Conservation (phyloP, 2,329 filamentous ascomycete species). For the Talaromyces albobiverticillius region DNA sequence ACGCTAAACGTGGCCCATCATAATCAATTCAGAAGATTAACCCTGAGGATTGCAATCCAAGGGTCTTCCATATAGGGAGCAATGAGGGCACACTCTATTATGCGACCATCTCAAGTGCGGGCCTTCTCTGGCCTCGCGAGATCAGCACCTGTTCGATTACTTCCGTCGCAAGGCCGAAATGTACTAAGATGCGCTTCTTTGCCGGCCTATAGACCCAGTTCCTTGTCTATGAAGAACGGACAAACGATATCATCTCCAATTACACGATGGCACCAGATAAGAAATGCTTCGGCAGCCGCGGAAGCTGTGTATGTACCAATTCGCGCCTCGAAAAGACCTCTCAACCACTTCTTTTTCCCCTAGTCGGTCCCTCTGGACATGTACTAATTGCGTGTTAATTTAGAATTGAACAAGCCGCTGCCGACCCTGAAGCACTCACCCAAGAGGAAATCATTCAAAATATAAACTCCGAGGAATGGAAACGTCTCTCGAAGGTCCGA, state of each 20-base stretch:
- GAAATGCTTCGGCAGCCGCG: conserved; percentile 42
- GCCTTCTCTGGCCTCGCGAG: conserved; percentile 36
- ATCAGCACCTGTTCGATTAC: conserved; percentile 27
- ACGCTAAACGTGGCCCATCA: background rate
- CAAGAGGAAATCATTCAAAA: conserved; percentile 72
- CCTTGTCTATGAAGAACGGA: conserved; percentile 21
- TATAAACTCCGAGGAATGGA: conserved; percentile 74
- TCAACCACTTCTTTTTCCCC: background rate
- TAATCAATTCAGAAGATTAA: background rate
- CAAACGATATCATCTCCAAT: conserved; percentile 18
- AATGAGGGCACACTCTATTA: conserved; percentile 42
- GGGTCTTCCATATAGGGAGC: conserved; percentile 17
- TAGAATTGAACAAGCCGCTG: conserved; percentile 49
- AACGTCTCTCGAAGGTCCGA: conserved; percentile 74
- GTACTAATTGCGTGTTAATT: background rate
- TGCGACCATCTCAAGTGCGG: conserved; percentile 36
- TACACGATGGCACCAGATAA: conserved; percentile 41
- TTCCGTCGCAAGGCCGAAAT: conserved; percentile 33
- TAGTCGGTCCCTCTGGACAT: background rate
- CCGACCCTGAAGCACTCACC: conserved; percentile 55
- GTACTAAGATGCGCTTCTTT: conserved; percentile 39
- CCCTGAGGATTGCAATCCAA: background rate
- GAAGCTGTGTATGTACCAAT: conserved; percentile 28
- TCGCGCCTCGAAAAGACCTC: background rate
- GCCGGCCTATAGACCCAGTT: conserved; percentile 32